Evolutionary conservation across 1,284 basidiomycete genomes (phyloP).

Genomic region (Apiotrichum gamsii): DNA sequence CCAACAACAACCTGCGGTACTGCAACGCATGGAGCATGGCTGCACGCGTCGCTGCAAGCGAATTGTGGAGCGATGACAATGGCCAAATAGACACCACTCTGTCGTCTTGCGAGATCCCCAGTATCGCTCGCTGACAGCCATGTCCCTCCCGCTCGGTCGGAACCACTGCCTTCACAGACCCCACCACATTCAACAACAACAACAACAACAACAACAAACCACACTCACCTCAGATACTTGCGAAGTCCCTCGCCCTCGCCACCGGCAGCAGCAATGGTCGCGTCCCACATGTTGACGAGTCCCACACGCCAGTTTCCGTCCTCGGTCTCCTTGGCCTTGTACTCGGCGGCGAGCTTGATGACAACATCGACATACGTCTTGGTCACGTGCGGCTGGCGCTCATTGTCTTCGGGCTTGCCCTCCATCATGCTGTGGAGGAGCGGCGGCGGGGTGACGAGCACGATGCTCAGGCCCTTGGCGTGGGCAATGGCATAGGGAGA

Average conservation of each 20-base stretch:
- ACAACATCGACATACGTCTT: slow-evolving; percentile 63
- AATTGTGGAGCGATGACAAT: too few species aligned
- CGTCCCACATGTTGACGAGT: slow-evolving; percentile 64
- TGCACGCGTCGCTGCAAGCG: too few species aligned
- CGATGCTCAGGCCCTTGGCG: slow-evolving; percentile 46
- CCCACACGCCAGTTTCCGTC: slow-evolving; percentile 47
- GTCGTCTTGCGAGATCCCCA: too few species aligned
- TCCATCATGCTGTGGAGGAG: slow-evolving; percentile 55
- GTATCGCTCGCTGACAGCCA: too few species aligned
- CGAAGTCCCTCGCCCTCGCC: slow-evolving; percentile 50
- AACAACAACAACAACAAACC: too few species aligned
- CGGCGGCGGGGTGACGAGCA: slow-evolving; percentile 78
- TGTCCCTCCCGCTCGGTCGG: too few species aligned
- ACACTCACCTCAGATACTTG: slow-evolving; percentile 23
- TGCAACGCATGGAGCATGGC: too few species aligned
- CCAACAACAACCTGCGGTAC: too few species aligned
- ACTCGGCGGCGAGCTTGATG: slow-evolving; percentile 54
- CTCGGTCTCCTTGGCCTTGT: slow-evolving; percentile 28
- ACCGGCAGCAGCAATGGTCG: slow-evolving; percentile 54
- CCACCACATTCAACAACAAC: too few species aligned
- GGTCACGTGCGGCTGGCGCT: slow-evolving; percentile 55
- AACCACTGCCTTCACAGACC: too few species aligned
- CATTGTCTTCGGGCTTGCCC: slow-evolving; percentile 18
- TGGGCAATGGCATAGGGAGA: slow-evolving; percentile 20
- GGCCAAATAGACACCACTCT: too few species aligned